Evolutionary conservation across 441 rosid genomes (phyloP).

Genomic region (Pelargonium citronellum): DNA sequence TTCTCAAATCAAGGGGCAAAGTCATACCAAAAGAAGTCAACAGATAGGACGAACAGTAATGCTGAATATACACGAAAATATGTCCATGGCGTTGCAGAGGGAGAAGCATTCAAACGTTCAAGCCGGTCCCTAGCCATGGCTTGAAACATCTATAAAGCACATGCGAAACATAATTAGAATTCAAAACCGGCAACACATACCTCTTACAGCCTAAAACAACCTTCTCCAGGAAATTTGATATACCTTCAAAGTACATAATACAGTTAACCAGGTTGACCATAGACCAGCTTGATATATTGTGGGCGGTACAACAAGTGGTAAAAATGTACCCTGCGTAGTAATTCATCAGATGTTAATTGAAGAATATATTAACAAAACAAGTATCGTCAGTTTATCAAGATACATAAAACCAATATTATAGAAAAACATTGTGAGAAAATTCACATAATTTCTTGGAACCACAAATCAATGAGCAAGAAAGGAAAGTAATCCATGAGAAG

Average conservation of each 20-base stretch:
- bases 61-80: slow-evolving; percentile 86
- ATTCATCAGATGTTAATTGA: slow-evolving; percentile 13
- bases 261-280: slow-evolving; percentile 86
- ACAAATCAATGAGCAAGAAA: not conserved
- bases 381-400: not conserved
- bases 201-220: slow-evolving; percentile 16
- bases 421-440: not conserved
- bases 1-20: slow-evolving; percentile 19
- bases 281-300: slow-evolving; percentile 73
- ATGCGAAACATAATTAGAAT: slow-evolving; percentile 21
- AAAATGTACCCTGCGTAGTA: slow-evolving; percentile 68
- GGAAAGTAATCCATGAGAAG: not conserved
- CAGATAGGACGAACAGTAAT: slow-evolving; percentile 63
- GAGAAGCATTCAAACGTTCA: slow-evolving; percentile 92
- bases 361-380: slow-evolving; percentile 10
- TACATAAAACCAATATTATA: not conserved
- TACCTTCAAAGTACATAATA: slow-evolving; percentile 88
- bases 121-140: slow-evolving; percentile 96
- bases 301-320: slow-evolving; percentile 84
- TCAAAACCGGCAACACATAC: slow-evolving; percentile 14
- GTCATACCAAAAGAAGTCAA: slow-evolving; percentile 72
- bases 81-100: slow-evolving; percentile 80
- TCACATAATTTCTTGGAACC: not conserved
- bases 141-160: slow-evolving; percentile 80
- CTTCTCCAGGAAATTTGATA: slow-evolving; percentile 6